Evolutionary conservation across 306 rosid genomes (phyloP).

Genomic region (Adenanthera pavonina): DNA sequence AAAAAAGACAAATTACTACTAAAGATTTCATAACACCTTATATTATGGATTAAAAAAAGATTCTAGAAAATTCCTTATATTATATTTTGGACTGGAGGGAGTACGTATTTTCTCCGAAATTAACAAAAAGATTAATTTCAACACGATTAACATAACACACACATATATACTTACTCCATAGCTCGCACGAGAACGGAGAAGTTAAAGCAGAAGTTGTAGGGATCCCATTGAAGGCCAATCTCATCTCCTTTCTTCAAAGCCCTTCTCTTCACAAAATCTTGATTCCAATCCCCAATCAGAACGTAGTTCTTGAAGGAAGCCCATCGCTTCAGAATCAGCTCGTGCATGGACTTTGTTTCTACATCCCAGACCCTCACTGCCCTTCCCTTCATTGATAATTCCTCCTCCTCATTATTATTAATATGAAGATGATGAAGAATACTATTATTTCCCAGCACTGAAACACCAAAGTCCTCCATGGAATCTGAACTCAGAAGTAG

Average conservation of each 20-base stretch:
- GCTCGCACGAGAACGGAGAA: conserved; percentile 27
- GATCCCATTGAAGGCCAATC: conserved; percentile 45
- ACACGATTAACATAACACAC: too few species aligned
- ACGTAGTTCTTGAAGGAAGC: conserved; percentile 32
- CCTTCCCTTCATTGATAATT: neutral
- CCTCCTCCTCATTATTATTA: neutral
- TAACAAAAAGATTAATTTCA: too few species aligned
- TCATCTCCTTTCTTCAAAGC: conserved; percentile 29
- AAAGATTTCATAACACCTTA: too few species aligned
- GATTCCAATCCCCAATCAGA: conserved; percentile 34
- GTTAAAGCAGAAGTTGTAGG: conserved; percentile 20
- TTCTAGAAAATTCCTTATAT: too few species aligned
- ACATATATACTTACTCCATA: too few species aligned
- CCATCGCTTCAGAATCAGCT: conserved; percentile 38
- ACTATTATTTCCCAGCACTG: neutral
- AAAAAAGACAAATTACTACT: too few species aligned
- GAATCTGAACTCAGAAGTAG: conserved; percentile 3
- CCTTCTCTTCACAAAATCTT: conserved; percentile 37
- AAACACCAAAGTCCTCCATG: neutral
- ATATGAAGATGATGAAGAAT: too few species aligned
- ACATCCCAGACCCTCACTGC: conserved; percentile 30
- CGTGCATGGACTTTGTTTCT: conserved; percentile 34
- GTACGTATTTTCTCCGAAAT: too few species aligned
- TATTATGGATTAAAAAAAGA: too few species aligned
- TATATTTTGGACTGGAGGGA: too few species aligned